Base-by-base conservation (phyloP, 495 filamentous ascomycete species). In the Penicillium lividum region DNA sequence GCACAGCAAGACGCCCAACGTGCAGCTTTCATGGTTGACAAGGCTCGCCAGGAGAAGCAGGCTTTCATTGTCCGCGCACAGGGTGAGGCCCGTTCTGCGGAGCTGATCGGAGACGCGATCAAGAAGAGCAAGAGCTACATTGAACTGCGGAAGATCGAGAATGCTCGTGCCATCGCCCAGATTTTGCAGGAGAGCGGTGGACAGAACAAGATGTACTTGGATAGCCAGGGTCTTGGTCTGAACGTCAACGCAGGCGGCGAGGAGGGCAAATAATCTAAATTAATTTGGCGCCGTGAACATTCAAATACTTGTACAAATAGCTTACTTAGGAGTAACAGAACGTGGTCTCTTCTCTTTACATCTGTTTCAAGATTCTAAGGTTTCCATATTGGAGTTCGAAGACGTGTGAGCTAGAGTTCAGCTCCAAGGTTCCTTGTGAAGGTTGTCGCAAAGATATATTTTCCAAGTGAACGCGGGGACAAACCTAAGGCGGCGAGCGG, bases 31-130 rank as follows among this genome's bases (percentile, higher is more conserved):
- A 81, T 98, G 40, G 94, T 98, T 62, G 94, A 98, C 84, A 98
- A 98, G 79, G 94, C 94, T 36, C 89, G 94, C 59, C 94, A 98
- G 74, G 94, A 98, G 83, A 98, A 98, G 82, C 95, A 98, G 79
- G 94, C 94, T 57, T 97, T 91, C 80, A 93, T 98, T 65, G 94
- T 98, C 65, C 90, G 92, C 74, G 94, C 94, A 13, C 95, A 98
- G 84, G 94, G 94, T 92, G 94, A 98, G 78, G 94, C 94, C 43
- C 91, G 94, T 63, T 98, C 94, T 47, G 94, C 94, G 33, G 92
- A 98, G 75, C 89, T 98, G 48, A 97, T 98, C 65, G 94, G 94
- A 73, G 94, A 98, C 43, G 94, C 94, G 34, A 97, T 98, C 85
- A 98, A 98, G 87, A 98, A 98, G 86, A 93, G 84, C 75, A 88